Evolutionary conservation across 257 asterid genomes (phyloP), one percentile per base, ranked within the genome.

Genomic region (Solanum megistacrolobum): DNA sequence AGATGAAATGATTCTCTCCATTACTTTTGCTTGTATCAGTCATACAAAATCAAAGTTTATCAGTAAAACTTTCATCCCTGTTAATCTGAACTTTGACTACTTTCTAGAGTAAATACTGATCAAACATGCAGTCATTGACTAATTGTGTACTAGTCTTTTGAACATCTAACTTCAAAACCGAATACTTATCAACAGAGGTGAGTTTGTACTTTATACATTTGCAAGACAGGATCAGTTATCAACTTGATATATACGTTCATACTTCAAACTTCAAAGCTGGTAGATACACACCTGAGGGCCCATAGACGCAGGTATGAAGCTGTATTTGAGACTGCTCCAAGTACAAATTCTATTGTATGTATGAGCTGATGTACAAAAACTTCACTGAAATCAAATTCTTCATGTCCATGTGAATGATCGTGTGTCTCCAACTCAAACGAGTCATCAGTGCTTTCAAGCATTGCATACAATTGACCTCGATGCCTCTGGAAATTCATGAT

Each of bases 291-390:
- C 96, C 96, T 94, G 92, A 93, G 94, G 83, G 96, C 96, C 96
- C 96, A 94, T 73, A 94, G 86, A 35, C 95, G 95, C 60, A 94
- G 94, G 85, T 94, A 94, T 68, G 96, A 94, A 81, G 95, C 97
- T 41, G 97, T 94, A 89, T 93, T 94, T 27, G 97, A 94, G 83
- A 94, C 94, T 4, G 97, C 92, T 83, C 94, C 97, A 39, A 94
- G 94, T 46, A 92, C 95, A 90, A 94, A 93, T 87, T 94, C 95
- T 78, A 94, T 94, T 35, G 94, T 92, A 88, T 94, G 97, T 88
- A 94, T 94, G 73, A 94, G 92, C 87, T 93, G 97, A 89, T 94
- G 95, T 23, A 94, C 95, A 38, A 93, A 91, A 87, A 94, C 86
- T 93, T 94, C 97, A 85, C 94, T 92, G 89, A 93, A 93, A 76